Evolutionary conservation across 2,329 filamentous ascomycete species (phyloP).

Genomic region (Lomentospora prolificans): DNA sequence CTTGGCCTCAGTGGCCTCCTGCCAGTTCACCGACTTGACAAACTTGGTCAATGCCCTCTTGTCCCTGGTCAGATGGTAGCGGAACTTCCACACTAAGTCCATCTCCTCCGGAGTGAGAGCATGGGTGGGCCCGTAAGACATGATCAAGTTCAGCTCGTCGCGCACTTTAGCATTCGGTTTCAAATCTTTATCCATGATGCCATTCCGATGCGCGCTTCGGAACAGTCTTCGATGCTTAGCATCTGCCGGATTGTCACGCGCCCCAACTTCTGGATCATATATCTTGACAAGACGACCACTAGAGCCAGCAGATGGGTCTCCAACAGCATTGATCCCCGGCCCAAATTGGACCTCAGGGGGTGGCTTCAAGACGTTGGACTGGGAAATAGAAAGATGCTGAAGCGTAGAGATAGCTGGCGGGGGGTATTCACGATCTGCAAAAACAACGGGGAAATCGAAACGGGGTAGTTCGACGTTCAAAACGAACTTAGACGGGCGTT

Average conservation of each 20-base stretch:
- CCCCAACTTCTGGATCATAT: constrained; percentile 87
- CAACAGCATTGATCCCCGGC: constrained; percentile 70
- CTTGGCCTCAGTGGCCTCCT: constrained; percentile 70
- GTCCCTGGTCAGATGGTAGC: constrained; percentile 86
- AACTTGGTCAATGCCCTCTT: constrained; percentile 93
- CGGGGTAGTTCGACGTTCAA: constrained; percentile 86
- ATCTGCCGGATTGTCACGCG: constrained; percentile 86
- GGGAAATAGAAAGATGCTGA: constrained; percentile 38
- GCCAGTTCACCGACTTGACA: constrained; percentile 95
- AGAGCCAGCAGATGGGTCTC: constrained; percentile 33
- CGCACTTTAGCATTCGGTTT: constrained; percentile 94
- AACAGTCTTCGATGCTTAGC: constrained; percentile 89
- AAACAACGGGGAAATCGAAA: constrained; percentile 93
- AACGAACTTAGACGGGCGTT: constrained; percentile 53
- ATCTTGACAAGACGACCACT: constrained; percentile 65
- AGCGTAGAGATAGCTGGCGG: constrained; percentile 73
- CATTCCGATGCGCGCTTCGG: constrained; percentile 79
- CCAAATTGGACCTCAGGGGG: constrained; percentile 84
- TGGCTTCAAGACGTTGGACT: constrained; percentile 64
- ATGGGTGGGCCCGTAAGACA: constrained; percentile 88
- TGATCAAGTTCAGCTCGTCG: constrained; percentile 83
- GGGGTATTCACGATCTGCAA: constrained; percentile 87
- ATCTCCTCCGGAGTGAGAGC: constrained; percentile 83
- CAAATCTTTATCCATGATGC: constrained; percentile 87
- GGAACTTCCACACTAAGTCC: constrained; percentile 94